Base-by-base conservation (phyloP, 495 filamentous ascomycete species). In the Lepraria neglecta region DNA sequence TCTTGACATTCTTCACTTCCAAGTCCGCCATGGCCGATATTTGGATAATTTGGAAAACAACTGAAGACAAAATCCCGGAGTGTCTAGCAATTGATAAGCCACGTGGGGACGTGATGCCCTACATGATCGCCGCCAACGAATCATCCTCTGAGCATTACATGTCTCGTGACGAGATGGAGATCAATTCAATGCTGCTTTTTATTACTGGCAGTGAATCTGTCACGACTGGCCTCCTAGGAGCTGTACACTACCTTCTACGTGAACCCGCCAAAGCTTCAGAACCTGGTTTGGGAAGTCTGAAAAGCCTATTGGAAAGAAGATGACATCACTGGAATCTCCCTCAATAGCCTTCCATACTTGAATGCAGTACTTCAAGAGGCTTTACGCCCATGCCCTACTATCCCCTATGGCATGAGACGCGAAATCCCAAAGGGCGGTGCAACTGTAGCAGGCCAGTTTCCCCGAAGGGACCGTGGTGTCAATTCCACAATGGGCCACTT, bases 351-450 rank as follows among this genome's bases (percentile, higher is more conserved):
- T 46, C 75, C 78, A 21, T 82, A 80, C 54, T 73, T 78, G 35
- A 71, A 74, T 11, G 75, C 73, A 0, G 77, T 79, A 50, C 72
- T 83, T 15, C 73, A 76, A 27, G 81, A 84, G 68, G 76, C 76
- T 0, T 70, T 84, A 24, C 77, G 81, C 6, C 63, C 82, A n/a
- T 78, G 77, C 56, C 77, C 78, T 0, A 77, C 81, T 3, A 73
- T 77, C 0, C 77, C 77, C 9, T 76, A 74, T 31, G 67, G 63
- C 2, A 75, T 80, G 52, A 74, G 75, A 0, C 72, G 81, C 0
- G 73, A 72, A 28, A 77, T 78, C 0, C 74, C 81, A 1, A 71
- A 76, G 63, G 74, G 68, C 9, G 77, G 78, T 17, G 35, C 30
- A 0, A 43, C 24, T 12, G 40, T 64, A 0, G 15, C 47, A 14